Evolutionary conservation across 345 rosid species (phyloP), one percentile per base, ranked within the genome.

Genomic region (Lenwebbia sp.): DNA sequence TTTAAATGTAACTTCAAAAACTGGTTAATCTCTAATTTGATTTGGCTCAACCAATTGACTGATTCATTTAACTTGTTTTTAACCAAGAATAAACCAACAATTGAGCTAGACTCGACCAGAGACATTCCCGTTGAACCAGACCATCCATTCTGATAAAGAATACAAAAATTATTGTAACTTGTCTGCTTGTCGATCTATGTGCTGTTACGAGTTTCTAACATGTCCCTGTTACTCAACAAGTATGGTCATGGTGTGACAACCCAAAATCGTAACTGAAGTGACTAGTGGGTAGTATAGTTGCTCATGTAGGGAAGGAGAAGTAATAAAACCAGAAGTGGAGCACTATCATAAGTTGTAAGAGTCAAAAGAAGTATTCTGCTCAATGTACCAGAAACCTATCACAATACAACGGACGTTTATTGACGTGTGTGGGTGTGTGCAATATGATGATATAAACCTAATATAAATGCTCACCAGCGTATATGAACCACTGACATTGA

Each of bases 401-500:
- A 33, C 44, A 65, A 33, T 33, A 65, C 44, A 37, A 65, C 10
- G 23, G 5, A 33, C 17, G 44, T 17, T 17, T 10, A 33, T 33
- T 65, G 78, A 44, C 25, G 0, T 33, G 58, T 54, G 76, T 65
- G 44, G 78, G 44, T 33, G 23, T 65, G 44, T 19, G 44, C 78
- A 65, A 33, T 44, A 33, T 65, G 44, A 33, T 65, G 9, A 33
- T 33, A 37, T 65, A 33, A 40, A 33, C 33, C 78, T 9, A 19
- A 70, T 37, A 22, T 19, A 85, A 83, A 28, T 85, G 85, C 93
- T 89, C 76, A 92, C 93, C 89, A 92, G 87, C 50, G 96, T 92
- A 86, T 90, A 92, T 26, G 95, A 94, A 84, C 96, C 96, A 87
- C 95, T 90, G 88, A 91, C 52, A 70, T 92, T 94, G 91, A 94